These are phyloP conservation scores for Pseudogymnoascus sp. DNA, from an alignment of 2,329 filamentous ascomycete species.

Conservation along the genomic window DNA sequence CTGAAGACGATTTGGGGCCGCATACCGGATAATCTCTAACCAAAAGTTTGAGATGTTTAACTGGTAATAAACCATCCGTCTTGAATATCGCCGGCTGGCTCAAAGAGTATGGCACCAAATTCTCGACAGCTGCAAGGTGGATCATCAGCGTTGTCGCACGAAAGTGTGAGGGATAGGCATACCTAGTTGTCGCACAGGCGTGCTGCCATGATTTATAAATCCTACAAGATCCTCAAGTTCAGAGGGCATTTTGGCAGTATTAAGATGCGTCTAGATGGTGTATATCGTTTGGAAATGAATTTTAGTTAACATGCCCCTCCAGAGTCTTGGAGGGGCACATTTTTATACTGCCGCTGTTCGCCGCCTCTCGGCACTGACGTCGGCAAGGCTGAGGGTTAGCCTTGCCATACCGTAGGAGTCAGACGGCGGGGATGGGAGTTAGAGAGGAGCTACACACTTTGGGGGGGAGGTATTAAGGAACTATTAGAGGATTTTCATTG, in stretches of 20 bases:
- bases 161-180: constrained; percentile 21
- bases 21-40: constrained; percentile 71
- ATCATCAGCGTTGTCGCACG: constrained; percentile 18
- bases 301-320: neutral
- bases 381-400: neutral
- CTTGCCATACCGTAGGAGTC: neutral
- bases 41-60: constrained; percentile 81
- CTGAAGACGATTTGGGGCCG: neutral
- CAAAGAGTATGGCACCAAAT: constrained; percentile 74
- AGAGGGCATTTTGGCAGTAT: constrained; percentile 50
- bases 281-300: neutral
- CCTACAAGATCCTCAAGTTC: constrained; percentile 84
- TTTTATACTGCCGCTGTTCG: constrained; percentile 3
- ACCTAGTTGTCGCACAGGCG: constrained; percentile 78
- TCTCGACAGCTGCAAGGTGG: constrained; percentile 58
- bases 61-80: constrained; percentile 62
- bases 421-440: neutral
- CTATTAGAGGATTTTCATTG: neutral
- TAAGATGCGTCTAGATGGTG: neutral
- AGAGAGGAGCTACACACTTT: neutral
- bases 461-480: neutral
- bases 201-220: constrained; percentile 87
- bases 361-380: constrained; percentile 3
- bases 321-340: neutral
- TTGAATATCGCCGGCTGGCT: constrained; percentile 77